These are phyloP conservation scores for Aspergillus taichungensis DNA, from an alignment of 495 filamentous ascomycete genomes.

Conservation along the genomic window DNA sequence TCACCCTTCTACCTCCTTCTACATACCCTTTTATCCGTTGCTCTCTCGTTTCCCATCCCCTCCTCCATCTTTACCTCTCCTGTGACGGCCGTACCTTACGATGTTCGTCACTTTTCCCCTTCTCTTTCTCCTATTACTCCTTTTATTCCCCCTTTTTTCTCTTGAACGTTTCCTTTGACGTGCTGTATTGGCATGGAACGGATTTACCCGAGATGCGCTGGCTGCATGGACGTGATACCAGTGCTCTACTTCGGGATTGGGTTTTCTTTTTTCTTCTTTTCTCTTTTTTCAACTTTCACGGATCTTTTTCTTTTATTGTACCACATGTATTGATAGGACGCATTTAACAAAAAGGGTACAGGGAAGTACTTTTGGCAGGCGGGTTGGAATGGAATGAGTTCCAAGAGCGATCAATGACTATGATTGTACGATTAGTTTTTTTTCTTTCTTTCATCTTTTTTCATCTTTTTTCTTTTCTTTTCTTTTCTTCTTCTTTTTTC, in stretches of 20 bases:
- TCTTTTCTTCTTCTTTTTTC: background rate
- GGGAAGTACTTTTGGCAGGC: constrained; percentile 10
- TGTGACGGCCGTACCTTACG: background rate
- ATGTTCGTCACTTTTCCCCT: background rate
- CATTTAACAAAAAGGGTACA: constrained; percentile 16
- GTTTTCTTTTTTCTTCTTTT: constrained; percentile 9
- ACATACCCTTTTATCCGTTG: constrained; percentile 6
- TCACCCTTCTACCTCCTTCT: constrained; percentile 1
- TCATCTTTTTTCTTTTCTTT: background rate
- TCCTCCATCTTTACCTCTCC: background rate
- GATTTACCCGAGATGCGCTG: background rate
- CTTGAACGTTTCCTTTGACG: background rate
- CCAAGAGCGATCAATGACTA: constrained; percentile 22
- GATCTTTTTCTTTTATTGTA: constrained; percentile 15
- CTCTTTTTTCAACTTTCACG: background rate
- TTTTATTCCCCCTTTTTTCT: background rate
- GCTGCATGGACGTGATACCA: constrained; percentile 1
- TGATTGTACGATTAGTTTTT: constrained; percentile 31
- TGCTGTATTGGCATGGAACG: background rate
- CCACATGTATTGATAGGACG: constrained; percentile 33
- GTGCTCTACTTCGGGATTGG: constrained; percentile 1
- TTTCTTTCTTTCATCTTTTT: constrained; percentile 1
- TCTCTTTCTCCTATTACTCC: constrained; percentile 7
- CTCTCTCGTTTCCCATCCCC: constrained; percentile 1
- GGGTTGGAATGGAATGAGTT: constrained; percentile 19